Base-by-base conservation (phyloP, 371 early-diverging fungal species). In the Lichtheimia corymbifera region DNA sequence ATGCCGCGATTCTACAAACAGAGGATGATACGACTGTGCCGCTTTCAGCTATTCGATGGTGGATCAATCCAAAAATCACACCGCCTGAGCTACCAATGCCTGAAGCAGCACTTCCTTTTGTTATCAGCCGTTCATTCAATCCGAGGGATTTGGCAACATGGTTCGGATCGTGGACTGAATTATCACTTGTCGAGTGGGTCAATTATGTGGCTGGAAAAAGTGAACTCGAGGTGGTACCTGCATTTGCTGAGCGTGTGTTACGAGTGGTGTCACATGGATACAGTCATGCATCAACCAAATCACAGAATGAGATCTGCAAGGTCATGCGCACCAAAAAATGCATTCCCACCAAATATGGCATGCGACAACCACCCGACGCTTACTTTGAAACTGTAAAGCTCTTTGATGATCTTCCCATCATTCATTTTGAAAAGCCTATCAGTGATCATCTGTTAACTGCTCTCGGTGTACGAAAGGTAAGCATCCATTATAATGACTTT, bases 331-430 rank as follows among this genome's bases (percentile, higher is more conserved):
- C 52, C 4, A 80, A 81, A 50, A 66, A 63, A 42, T 92, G 93
- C 66, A 82, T 95, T 4, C 90, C 91, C 0, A 93, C 95, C 2
- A 78, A 79, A 45, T 69, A 74, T 40, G 94, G 95, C 5, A 76
- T 92, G 76, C 75, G 80, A 44, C 2, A 70, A 0, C 94, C 97
- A 2, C 61, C 53, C 4, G 89, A 94, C 20, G 73, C 90, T 1
- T 96, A 96, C 61, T 93, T 95, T 70, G 72, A 79, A 24, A 82
- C 74, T 2, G 95, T 94, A 6, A 92, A 89, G 9, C 64, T 96
- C 0, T 95, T 96, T 73, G 88, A 85, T 17, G 94, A 95, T 69
- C 70, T 96, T 18, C 92, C 95, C 3, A 79, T 87, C 5, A 75
- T 91, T 22, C 61, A 69, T 7, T 83, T 94, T 20, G 61, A 74